phyloP scores from a whole-genome alignment of 345 rosid species.

The Atalantia buxifolia region DNA sequence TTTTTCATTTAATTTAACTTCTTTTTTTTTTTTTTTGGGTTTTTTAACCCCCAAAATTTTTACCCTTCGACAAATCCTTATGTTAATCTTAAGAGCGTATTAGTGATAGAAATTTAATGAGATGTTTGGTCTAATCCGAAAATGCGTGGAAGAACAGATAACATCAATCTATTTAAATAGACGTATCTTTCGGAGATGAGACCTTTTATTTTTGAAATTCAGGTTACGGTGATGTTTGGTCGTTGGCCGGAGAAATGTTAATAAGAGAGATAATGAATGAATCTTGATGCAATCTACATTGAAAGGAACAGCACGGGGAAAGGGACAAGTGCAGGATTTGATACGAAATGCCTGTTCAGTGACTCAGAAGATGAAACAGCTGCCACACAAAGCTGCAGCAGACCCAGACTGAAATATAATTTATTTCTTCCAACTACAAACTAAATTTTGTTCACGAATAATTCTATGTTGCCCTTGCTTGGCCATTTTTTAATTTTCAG shows the following conservation, averaged over 20 bases:
- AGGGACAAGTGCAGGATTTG: conserved; percentile 13
- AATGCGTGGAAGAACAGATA: too few species aligned
- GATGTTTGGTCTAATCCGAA: too few species aligned
- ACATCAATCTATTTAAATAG: too few species aligned
- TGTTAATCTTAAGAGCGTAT: too few species aligned
- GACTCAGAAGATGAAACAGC: background rate
- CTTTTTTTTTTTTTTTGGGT: too few species aligned
- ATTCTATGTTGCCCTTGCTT: background rate
- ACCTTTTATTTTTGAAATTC: background rate
- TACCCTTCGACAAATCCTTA: too few species aligned
- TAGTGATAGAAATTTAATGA: too few species aligned
- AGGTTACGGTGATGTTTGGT: background rate
- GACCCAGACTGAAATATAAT: background rate
- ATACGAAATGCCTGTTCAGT: conserved; percentile 7
- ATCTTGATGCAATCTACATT: conserved; percentile 21
- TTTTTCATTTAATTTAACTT: background rate
- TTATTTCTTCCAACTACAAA: background rate
- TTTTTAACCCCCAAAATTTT: too few species aligned
- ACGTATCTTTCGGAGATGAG: background rate
- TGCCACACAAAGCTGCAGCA: background rate
- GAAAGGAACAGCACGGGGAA: conserved; percentile 12
- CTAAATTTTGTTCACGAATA: background rate
- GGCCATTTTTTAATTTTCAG: background rate
- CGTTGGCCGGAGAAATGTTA: background rate
- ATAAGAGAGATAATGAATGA: background rate